Evolutionary conservation across 306 rosid genomes (phyloP), one percentile per base, ranked within the genome.

Genomic region (Mucuna pruriens): DNA sequence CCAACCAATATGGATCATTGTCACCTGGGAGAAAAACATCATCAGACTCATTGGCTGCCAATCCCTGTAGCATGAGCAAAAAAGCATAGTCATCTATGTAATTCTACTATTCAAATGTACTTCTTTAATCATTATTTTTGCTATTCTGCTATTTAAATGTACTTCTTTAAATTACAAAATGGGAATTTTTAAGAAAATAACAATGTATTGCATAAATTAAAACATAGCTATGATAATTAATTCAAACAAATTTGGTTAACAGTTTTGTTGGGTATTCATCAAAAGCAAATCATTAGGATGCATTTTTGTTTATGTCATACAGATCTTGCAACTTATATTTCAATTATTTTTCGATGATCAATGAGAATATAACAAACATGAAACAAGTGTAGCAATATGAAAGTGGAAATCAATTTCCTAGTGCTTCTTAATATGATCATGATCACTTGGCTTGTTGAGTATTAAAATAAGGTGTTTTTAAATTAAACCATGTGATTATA

Each of bases 1-100:
- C 19, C 25, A 75, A 57, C 77, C 85, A 82, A 58, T 1, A n/a
- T 29, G 81, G 82, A 22, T 57, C 3, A 16, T 44, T 75, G n/a
- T 71, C 75, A 61, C 69, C 51, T 1, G 82, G 82, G n/a, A 83
- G 51, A 15, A 10, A 3, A 51, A 68, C 2, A 48, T 62, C 60
- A 58, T 9, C 6, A 16, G 44, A 26, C 19, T 7, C 58, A 29
- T 48, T 44, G 38, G 40, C 7, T 6, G 15, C 17, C 48, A 75
- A 81, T 63, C 45, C 74, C 60, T 73, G 65, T 73, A 19, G 9
- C 62, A 39, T 4, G 19, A 54, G 40, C 15, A 52, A 2, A 7
- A 51, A 3, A 39, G 4, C 3, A 0, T 44, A 45, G 46, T 26
- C 26, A 44, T 25, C 15, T 69, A 2, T 44, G 34, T 10, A 19